Percentiles rank a stretch among this genome's conserved stretches.
phyloP scores from a whole-genome alignment of 345 rosid genomes.

The Gossypium longicalyx region DNA sequence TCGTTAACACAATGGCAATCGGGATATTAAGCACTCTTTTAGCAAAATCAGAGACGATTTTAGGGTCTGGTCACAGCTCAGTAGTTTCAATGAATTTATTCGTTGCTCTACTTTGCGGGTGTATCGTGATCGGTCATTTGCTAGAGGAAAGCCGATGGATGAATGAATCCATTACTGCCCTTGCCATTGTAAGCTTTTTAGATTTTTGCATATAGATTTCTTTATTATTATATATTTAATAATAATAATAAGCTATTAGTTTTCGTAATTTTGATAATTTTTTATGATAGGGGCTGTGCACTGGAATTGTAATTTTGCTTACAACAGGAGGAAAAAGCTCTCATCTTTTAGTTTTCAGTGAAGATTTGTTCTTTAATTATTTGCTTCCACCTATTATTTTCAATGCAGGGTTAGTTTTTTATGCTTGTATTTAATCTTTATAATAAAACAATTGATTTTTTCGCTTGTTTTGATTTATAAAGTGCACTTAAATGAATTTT shows the following conservation, averaged over 20 bases:
- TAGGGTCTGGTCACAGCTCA: slow-evolving; percentile 61
- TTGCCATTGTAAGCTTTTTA: slow-evolving; percentile 56
- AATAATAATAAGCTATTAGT: neutral
- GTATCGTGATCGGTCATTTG: slow-evolving; percentile 80
- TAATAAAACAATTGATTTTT: neutral
- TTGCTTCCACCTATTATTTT: slow-evolving; percentile 99
- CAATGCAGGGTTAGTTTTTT: slow-evolving; percentile 75
- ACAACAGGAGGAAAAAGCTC: slow-evolving; percentile 78
- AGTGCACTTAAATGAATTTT: neutral
- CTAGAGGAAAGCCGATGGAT: slow-evolving; percentile 81
- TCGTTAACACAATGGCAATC: slow-evolving; percentile 32
- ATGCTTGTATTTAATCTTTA: neutral
- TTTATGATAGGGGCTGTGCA: slow-evolving; percentile 70
- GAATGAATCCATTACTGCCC: slow-evolving; percentile 95
- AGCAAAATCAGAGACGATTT: slow-evolving; percentile 27
- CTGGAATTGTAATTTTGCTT: slow-evolving; percentile 80
- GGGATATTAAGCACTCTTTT: slow-evolving; percentile 27
- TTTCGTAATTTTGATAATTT: neutral
- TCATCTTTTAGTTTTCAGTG: slow-evolving; percentile 82
- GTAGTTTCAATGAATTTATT: slow-evolving; percentile 85
- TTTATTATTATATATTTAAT: neutral
- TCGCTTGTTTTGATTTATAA: neutral
- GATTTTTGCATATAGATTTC: neutral
- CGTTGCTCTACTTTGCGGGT: slow-evolving; percentile 79
- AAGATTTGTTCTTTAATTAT: slow-evolving; percentile 92